These are phyloP conservation scores for Silene coronaria DNA, from an alignment of 179 eudicot genomes.

Conservation along the genomic window DNA sequence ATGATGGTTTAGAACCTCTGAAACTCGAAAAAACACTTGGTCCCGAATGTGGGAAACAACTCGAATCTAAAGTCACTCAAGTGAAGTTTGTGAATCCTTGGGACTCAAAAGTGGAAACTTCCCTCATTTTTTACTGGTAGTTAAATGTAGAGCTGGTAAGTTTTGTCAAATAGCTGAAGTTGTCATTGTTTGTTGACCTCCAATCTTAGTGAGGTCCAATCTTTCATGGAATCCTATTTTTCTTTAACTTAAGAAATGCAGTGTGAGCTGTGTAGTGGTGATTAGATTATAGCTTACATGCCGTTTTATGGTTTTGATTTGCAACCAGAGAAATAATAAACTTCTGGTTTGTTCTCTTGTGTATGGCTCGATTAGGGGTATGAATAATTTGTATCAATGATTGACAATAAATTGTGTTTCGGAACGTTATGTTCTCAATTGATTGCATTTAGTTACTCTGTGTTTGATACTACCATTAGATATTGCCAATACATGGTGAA, in stretches of 20 bases:
- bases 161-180: too few relatives aligned
- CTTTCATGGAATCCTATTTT: not conserved
- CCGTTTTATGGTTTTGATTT: not conserved
- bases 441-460: not conserved
- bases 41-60: too few relatives aligned
- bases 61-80: too few relatives aligned
- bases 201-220: too few relatives aligned
- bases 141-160: too few relatives aligned
- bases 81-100: not conserved
- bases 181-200: too few relatives aligned
- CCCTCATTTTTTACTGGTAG: too few relatives aligned
- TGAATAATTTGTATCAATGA: not conserved
- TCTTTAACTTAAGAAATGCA: not conserved
- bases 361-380: not conserved
- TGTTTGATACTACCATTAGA: not conserved
- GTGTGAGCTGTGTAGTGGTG: not conserved
- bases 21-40: too few relatives aligned
- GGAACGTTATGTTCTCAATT: not conserved
- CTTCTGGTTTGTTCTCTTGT: not conserved
- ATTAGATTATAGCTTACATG: not conserved
- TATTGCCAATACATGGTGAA: not conserved
- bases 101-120: too few relatives aligned
- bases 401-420: not conserved
- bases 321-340: not conserved
- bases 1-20: too few relatives aligned